phyloP scores from a whole-genome alignment of 2,329 filamentous ascomycete species.

The Cytospora chrysosperma region DNA sequence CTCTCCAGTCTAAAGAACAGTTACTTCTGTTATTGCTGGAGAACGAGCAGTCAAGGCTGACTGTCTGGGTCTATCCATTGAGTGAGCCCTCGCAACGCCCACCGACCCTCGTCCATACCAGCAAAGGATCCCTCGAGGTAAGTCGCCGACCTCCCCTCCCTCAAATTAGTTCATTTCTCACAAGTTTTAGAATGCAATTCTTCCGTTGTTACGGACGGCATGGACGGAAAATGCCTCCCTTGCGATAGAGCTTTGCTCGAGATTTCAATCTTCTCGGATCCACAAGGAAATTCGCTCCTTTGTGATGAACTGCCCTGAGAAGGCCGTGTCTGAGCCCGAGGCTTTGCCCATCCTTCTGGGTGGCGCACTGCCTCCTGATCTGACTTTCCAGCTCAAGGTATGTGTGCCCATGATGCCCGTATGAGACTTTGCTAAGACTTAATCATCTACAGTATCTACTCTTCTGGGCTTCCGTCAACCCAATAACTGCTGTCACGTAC shows the following conservation, averaged over 20 bases:
- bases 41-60: slow-evolving; percentile 79
- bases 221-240: slow-evolving; percentile 85
- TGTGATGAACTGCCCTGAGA: slow-evolving; percentile 79
- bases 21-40: slow-evolving; percentile 78
- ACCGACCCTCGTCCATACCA: slow-evolving; percentile 40
- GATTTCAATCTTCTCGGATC: slow-evolving; percentile 75
- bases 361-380: slow-evolving; percentile 70
- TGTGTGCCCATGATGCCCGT: slow-evolving; percentile 13
- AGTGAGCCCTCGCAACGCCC: slow-evolving; percentile 52
- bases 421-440: slow-evolving; percentile 29
- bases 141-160: slow-evolving; percentile 21
- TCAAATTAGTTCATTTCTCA: slow-evolving; percentile 22
- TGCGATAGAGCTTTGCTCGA: slow-evolving; percentile 77
- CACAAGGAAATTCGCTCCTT: slow-evolving; percentile 75
- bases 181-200: slow-evolving; percentile 49
- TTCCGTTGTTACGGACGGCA: slow-evolving; percentile 72
- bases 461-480: slow-evolving; percentile 91
- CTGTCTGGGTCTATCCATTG: slow-evolving; percentile 87
- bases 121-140: slow-evolving; percentile 44
- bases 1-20: slow-evolving; percentile 75
- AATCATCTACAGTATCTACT: slow-evolving; percentile 67
- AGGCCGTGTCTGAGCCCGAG: slow-evolving; percentile 76
- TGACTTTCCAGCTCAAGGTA: slow-evolving; percentile 83
- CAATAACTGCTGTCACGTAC: slow-evolving; percentile 87
- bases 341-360: slow-evolving; percentile 82